These are phyloP conservation scores for Diaporthe velutina DNA, from an alignment of 2,329 filamentous ascomycete species.

Conservation along the genomic window DNA sequence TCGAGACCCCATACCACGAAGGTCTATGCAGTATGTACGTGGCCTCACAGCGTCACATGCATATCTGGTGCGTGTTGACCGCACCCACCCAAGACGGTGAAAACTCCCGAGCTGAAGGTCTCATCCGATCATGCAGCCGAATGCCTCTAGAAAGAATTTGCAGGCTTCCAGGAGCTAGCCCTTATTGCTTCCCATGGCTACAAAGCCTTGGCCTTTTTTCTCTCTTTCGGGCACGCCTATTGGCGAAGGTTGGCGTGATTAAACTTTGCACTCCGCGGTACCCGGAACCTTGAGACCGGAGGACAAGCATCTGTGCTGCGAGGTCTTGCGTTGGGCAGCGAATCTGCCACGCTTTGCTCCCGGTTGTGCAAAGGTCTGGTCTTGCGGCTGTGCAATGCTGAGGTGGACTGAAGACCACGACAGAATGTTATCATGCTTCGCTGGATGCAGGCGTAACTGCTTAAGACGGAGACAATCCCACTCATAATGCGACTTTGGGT, in stretches of 20 bases:
- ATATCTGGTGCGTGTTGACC: neutral
- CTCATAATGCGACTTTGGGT: neutral
- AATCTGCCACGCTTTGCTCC: neutral
- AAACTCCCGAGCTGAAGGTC: neutral
- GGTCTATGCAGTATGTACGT: slow-evolving; percentile 3
- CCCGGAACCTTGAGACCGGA: neutral
- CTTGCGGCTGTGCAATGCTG: neutral
- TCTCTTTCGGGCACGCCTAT: slow-evolving; percentile 6
- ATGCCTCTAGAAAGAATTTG: slow-evolving; percentile 22
- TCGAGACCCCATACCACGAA: neutral
- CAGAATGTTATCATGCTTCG: neutral
- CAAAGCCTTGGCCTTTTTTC: neutral
- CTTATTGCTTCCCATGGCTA: neutral
- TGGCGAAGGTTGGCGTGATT: neutral
- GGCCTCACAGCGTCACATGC: slow-evolving; percentile 19
- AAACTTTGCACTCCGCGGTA: neutral
- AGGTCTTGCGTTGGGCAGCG: neutral
- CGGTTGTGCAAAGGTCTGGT: neutral
- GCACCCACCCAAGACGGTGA: slow-evolving; percentile 7
- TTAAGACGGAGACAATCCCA: neutral
- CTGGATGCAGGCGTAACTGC: neutral
- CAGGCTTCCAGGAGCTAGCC: slow-evolving; percentile 11
- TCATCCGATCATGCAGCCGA: slow-evolving; percentile 16
- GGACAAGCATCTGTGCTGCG: slow-evolving; percentile 1
- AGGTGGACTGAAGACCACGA: neutral